Percentiles rank a stretch among this genome's conserved stretches.
These are phyloP conservation scores for Kuraishia floccosa DNA, from an alignment of 805 yeast genomes.

Conservation along the genomic window DNA sequence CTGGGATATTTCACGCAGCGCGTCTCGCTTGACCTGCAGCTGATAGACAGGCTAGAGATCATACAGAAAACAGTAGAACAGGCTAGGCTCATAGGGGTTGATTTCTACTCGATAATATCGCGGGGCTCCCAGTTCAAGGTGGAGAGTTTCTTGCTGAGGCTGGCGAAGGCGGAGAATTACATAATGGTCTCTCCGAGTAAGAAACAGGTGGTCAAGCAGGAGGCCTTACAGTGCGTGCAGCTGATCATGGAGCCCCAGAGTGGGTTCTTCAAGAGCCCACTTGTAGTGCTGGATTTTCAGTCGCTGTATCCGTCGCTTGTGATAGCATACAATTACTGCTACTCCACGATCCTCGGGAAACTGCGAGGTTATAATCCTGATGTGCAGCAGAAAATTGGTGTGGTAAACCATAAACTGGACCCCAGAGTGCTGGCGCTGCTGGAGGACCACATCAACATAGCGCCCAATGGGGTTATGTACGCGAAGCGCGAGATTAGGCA, in stretches of 20 bases:
- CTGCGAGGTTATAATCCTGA: constrained; percentile 38
- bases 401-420: constrained; percentile 34
- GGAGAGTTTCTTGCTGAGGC: constrained; percentile 68
- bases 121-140: constrained; percentile 94
- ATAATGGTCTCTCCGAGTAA: constrained; percentile 72
- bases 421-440: constrained; percentile 45
- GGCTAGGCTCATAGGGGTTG: constrained; percentile 80
- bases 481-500: constrained; percentile 54
- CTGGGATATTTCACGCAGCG: constrained; percentile 35
- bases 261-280: constrained; percentile 76
- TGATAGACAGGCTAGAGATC: constrained; percentile 53
- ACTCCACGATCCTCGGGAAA: constrained; percentile 59
- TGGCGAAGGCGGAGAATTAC: constrained; percentile 68
- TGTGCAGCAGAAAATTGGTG: constrained; percentile 40
- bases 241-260: constrained; percentile 89
- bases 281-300: constrained; percentile 86
- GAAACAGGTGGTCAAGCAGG: constrained; percentile 71
- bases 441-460: constrained; percentile 42
- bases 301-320: constrained; percentile 88
- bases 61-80: constrained; percentile 68
- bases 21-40: constrained; percentile 27
- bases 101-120: constrained; percentile 76
- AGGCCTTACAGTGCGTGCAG: constrained; percentile 80
- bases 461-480: constrained; percentile 86
- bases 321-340: constrained; percentile 86